Evolutionary conservation across 371 early-diverging fungal genomes (phyloP), one percentile per base, ranked within the genome.

Genomic region (Parasitella parasitica): DNA sequence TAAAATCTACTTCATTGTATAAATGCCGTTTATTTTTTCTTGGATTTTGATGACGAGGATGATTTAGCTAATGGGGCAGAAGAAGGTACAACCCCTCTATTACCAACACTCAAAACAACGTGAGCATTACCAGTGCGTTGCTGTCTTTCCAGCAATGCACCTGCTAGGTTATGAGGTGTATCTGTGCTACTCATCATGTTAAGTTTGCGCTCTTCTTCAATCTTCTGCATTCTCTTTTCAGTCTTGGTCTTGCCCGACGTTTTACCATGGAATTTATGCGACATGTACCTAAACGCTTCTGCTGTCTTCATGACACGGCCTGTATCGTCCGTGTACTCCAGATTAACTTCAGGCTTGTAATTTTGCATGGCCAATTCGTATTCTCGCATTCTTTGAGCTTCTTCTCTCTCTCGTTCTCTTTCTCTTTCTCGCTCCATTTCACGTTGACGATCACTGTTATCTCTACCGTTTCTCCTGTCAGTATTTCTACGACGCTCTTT

Each of bases 191-290:
- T 82, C 91, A 93, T 91, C 63, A 86, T 83, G 72, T 90, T 72
- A 65, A 90, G 74, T 57, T 85, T 83, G 50, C 87, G 85, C 67
- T 95, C 94, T 46, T 93, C 91, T 63, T 93, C 91, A 34, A 93
- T 69, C 68, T 92, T 93, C 55, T 80, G 78, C 71, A 93, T 78
- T 7, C 90, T 77, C 78, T 94, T 96, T 71, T 98, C 98, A 6
- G 91, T 93, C 86, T 97, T 97, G 74, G 88, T 84, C 70, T 96
- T 96, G 46, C 98, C 97, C 15, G 94, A 88, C 2, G 84, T 81
- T 66, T 92, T 93, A 27, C 98, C 98, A 70, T 98, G 97, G 87
- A 98, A 98, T 59, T 93, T 92, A 59, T 98, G 96, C 20, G 96
- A 94, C 66, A 95, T 78, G 66, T 86, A 88, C 54, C 91, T 86